Evolutionary conservation across 2,329 filamentous ascomycete species (phyloP).

Genomic region (Fusarium citri): DNA sequence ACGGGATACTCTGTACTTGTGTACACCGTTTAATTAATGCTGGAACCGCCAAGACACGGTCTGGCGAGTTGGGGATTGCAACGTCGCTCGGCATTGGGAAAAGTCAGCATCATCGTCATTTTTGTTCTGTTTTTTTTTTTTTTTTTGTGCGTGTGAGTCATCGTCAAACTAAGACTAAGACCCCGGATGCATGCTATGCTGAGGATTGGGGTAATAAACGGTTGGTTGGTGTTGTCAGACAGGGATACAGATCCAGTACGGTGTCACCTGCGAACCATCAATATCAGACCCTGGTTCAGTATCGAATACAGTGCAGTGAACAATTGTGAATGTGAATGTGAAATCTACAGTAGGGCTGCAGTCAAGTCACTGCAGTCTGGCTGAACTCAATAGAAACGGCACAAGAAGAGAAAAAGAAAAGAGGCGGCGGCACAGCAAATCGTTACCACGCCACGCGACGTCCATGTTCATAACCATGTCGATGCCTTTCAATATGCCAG

Average conservation of each 20-base stretch:
- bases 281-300: slow-evolving; percentile 16
- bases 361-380: background rate
- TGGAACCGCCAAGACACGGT: slow-evolving; percentile 36
- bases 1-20: background rate
- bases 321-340: slow-evolving; percentile 22
- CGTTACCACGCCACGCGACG: background rate
- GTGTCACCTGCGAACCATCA: slow-evolving; percentile 35
- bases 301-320: background rate
- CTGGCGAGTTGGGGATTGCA: slow-evolving; percentile 36
- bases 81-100: slow-evolving; percentile 31
- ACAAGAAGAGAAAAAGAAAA: slow-evolving; percentile 18
- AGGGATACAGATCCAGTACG: slow-evolving; percentile 42
- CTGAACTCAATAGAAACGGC: background rate
- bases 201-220: slow-evolving; percentile 4
- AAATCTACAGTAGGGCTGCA: slow-evolving; percentile 27
- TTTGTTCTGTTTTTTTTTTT: background rate
- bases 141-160: slow-evolving; percentile 40
- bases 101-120: slow-evolving; percentile 19
- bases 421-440: slow-evolving; percentile 34
- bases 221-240: slow-evolving; percentile 24
- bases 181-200: slow-evolving; percentile 18
- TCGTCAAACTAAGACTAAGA: slow-evolving; percentile 19
- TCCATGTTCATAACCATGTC: background rate
- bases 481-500: slow-evolving; percentile 17
- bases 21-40: slow-evolving; percentile 24